Conservation (phyloP, 495 filamentous ascomycete genomes). For the Cercophora samala region DNA sequence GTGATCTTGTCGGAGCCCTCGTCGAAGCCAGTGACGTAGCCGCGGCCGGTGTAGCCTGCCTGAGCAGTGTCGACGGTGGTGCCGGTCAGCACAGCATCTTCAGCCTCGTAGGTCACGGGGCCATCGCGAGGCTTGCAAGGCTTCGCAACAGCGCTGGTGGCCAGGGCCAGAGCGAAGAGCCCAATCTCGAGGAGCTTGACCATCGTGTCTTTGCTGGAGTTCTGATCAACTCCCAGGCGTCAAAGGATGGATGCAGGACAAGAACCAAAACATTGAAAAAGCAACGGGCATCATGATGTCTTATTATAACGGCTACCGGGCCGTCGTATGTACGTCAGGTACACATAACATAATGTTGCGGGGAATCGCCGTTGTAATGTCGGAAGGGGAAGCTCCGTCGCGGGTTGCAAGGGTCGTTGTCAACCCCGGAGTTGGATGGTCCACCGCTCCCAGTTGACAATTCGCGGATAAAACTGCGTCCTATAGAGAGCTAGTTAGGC, state of each 20-base stretch:
- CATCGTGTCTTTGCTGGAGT: conserved; percentile 5
- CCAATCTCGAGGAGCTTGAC: conserved; percentile 8
- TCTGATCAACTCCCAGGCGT: neutral
- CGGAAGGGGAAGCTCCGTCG: conserved; percentile 8
- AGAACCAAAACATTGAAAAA: neutral
- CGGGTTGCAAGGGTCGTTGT: neutral
- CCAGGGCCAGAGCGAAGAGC: conserved; percentile 8
- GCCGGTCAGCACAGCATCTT: conserved; percentile 37
- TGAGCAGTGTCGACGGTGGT: conserved; percentile 34
- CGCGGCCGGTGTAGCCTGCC: conserved; percentile 38
- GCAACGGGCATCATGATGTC: neutral
- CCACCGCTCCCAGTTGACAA: neutral
- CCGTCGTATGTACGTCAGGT: neutral
- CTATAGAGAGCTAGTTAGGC: conserved; percentile 3
- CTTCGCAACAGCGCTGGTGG: neutral
- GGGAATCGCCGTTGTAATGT: conserved; percentile 4
- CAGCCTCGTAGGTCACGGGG: conserved; percentile 37
- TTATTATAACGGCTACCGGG: neutral
- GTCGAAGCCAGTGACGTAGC: conserved; percentile 45
- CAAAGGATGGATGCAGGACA: neutral
- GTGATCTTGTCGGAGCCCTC: conserved; percentile 39
- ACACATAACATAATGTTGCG: neutral
- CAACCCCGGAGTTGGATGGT: neutral
- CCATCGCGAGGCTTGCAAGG: conserved; percentile 12
- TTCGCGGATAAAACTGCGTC: conserved; percentile 5